phyloP scores from a whole-genome alignment of 2,329 filamentous ascomycete genomes.

The Rhytidhysteron rufulum region DNA sequence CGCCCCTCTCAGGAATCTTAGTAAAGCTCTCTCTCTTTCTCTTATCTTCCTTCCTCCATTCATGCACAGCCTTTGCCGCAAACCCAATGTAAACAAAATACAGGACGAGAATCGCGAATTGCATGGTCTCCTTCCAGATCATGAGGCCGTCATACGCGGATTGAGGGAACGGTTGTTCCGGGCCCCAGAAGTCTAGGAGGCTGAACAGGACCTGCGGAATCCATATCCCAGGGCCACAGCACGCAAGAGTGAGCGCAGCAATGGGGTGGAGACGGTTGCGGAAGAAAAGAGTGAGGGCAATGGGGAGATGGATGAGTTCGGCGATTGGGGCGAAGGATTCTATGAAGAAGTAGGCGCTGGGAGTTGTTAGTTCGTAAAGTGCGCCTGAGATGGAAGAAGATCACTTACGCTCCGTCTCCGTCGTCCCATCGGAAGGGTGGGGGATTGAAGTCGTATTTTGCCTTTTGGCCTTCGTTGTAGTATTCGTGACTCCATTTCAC shows the following conservation, averaged over 20 bases:
- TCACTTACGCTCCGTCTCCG: no score
- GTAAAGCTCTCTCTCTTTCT: not conserved
- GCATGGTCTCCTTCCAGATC: not conserved
- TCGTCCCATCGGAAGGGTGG: conserved; percentile 3
- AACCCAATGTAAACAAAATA: conserved; percentile 7
- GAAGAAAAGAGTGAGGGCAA: not conserved
- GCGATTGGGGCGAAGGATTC: conserved; percentile 3
- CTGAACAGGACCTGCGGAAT: not conserved
- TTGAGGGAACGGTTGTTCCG: not conserved
- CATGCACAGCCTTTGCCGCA: conserved; percentile 4
- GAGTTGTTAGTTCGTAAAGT: no score
- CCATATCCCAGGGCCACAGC: conserved; percentile 19
- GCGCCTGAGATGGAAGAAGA: no score
- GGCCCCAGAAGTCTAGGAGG: not conserved
- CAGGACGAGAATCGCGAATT: not conserved
- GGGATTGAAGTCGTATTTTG: not conserved
- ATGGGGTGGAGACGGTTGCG: conserved; percentile 4
- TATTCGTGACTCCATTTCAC: conserved; percentile 1
- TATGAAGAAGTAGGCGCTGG: conserved; percentile 1
- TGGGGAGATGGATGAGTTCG: conserved; percentile 3
- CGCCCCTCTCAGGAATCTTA: no score
- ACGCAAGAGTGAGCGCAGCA: conserved; percentile 14
- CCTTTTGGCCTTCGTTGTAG: not conserved
- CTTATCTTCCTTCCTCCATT: conserved; percentile 5
- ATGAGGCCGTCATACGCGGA: conserved; percentile 1